Evolutionary conservation across 2,329 filamentous ascomycete genomes (phyloP), one percentile per base, ranked within the genome.

Genomic region (Cytospora piceae): DNA sequence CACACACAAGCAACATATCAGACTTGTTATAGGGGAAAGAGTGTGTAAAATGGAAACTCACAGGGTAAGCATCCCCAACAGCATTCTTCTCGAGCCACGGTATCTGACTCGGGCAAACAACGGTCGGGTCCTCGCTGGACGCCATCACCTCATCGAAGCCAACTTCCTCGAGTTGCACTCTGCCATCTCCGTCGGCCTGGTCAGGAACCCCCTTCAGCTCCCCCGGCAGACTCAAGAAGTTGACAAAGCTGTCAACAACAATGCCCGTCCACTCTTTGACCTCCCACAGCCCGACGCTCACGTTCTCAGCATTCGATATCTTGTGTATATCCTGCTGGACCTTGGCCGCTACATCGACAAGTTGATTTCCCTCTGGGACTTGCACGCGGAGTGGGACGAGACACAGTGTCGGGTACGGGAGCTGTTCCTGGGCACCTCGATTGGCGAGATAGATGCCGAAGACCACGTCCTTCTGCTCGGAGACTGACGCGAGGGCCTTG

Each of bases 371-470:
- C 5, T 70, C 24, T 52, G 78, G 69, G 7, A 75, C 32, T 7
- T 70, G 73, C 1, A 95, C 83, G 14, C 82, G 82, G 0, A 97
- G 77, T 0, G 93, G 93, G 1, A 96, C 83, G 4, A 97, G 81
- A 70, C 91, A 94, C 24, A 97, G 81, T 0, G 92, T 95, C 0
- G 94, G 93, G 37, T 87, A 88, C 0, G 83, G 70, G 2, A 85
- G 78, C 1, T 87, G 74, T 3, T 82, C 78, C 3, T 83, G 78
- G 11, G 83, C 79, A 0, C 84, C 82, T 60, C 93, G 85, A 74
- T 96, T 96, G 52, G 93, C 91, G 11, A 96, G 84, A 75, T 97
- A 97, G 27, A 97, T 77, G 2, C 93, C 94, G 59, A 97, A 83
- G 0, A 92, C 77, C 1, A 91, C 76, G 49, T 85, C 79, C 3